These are phyloP conservation scores for Kodamaea hsintzibuensis DNA, from an alignment of 805 yeast genomes.

Conservation along the genomic window DNA sequence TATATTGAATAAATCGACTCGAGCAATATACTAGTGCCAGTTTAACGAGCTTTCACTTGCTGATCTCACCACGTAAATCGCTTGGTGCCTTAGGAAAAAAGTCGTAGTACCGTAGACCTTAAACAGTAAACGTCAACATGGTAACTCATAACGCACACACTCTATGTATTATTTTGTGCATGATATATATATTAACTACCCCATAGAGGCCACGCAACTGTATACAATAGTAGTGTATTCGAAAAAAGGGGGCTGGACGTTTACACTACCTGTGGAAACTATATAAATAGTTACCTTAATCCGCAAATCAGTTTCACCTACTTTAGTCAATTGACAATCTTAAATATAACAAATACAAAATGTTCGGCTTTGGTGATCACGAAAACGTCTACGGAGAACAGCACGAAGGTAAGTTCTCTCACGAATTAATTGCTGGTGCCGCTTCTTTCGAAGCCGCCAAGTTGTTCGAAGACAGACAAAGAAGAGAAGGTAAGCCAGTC, in stretches of 20 bases:
- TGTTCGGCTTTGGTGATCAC: slow-evolving; percentile 32
- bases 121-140: background rate
- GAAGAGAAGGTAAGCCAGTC: slow-evolving; percentile 34
- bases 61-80: too few species aligned
- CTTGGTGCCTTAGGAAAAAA: too few species aligned
- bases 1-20: too few species aligned
- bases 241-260: background rate
- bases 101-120: background rate
- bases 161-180: background rate
- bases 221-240: background rate
- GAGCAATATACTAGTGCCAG: background rate
- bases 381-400: slow-evolving; percentile 28
- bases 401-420: slow-evolving; percentile 33
- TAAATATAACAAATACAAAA: slow-evolving; percentile 4
- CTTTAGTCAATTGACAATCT: background rate
- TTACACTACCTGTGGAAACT: background rate
- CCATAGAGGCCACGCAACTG: background rate
- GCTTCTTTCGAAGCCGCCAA: slow-evolving; percentile 34
- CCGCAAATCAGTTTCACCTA: background rate
- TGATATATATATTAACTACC: background rate
- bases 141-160: background rate
- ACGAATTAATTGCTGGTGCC: slow-evolving; percentile 34
- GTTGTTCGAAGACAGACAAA: slow-evolving; percentile 32
- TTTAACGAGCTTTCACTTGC: background rate
- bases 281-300: background rate